Evolutionary conservation across 495 filamentous ascomycete species (phyloP).

Genomic region (Margaritispora aquatica): DNA sequence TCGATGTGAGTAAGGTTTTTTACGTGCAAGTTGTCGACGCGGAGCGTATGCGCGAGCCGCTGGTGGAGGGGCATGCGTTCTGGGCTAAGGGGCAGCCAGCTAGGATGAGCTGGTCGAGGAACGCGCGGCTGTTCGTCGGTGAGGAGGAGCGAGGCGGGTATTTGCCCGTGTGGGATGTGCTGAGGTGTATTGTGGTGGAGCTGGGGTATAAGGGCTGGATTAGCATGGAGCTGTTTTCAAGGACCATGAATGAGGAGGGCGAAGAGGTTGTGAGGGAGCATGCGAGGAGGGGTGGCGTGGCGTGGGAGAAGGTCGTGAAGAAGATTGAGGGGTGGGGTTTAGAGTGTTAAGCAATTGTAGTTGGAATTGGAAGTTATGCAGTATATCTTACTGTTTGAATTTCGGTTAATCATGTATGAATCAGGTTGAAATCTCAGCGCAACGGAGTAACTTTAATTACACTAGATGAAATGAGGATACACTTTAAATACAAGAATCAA

Average conservation of each 20-base stretch:
- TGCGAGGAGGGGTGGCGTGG: constrained; percentile 53
- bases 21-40: constrained; percentile 77
- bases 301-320: constrained; percentile 54
- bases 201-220: constrained; percentile 69
- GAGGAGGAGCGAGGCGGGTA: constrained; percentile 75
- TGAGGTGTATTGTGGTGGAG: constrained; percentile 47
- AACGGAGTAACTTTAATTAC: no score
- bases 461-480: no score
- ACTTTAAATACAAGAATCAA: no score
- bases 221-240: constrained; percentile 69
- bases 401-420: no score
- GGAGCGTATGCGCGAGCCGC: constrained; percentile 52
- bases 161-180: constrained; percentile 58
- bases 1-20: constrained; percentile 65
- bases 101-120: constrained; percentile 76
- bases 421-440: no score
- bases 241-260: constrained; percentile 52
- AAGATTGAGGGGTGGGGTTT: constrained; percentile 33
- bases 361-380: no score
- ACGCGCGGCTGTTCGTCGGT: constrained; percentile 68
- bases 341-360: no score
- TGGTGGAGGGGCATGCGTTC: constrained; percentile 58
- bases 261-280: constrained; percentile 51
- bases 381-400: no score
- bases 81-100: constrained; percentile 54